phyloP scores from a whole-genome alignment of 768 basidiomycete species.

The Heimioporus sp. region DNA sequence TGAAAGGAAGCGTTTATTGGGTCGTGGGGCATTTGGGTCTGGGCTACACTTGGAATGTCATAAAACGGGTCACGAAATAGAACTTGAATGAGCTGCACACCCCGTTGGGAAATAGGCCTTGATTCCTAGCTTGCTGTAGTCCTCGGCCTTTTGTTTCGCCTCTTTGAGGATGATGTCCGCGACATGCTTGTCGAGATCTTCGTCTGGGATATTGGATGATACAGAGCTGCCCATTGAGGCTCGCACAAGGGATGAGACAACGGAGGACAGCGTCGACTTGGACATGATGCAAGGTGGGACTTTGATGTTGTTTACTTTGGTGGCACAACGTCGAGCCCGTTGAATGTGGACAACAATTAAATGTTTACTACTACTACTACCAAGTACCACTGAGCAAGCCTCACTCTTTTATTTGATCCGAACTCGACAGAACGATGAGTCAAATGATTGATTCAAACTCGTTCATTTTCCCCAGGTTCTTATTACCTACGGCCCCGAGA shows the following conservation, averaged over 20 bases:
- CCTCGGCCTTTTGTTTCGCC: constrained; percentile 87
- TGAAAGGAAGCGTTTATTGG: constrained; percentile 80
- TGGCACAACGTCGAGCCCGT: neutral
- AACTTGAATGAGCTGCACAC: constrained; percentile 36
- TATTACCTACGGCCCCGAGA: constrained; percentile 3
- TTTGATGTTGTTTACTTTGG: constrained; percentile 23
- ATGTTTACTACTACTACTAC: no score
- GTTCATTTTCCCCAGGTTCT: neutral
- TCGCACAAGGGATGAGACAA: constrained; percentile 76
- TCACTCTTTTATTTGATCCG: no score
- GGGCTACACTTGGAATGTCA: constrained; percentile 36
- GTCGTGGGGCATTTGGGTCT: constrained; percentile 70
- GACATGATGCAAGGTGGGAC: constrained; percentile 30
- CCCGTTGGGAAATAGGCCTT: constrained; percentile 66
- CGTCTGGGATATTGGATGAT: constrained; percentile 60
- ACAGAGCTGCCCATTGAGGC: constrained; percentile 74
- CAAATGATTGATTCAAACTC: neutral
- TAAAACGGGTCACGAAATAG: neutral
- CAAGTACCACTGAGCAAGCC: no score
- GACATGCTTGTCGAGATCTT: constrained; percentile 89
- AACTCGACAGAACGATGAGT: no score
- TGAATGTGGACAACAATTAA: no score
- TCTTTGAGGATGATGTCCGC: constrained; percentile 90
- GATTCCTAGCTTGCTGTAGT: constrained; percentile 74
- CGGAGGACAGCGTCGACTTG: constrained; percentile 70